A percentile compares a stretch with the other conserved stretches of the same genome.
Conservation (phyloP, 371 early-diverging fungal species). For the Zopfochytrium polystomum region DNA sequence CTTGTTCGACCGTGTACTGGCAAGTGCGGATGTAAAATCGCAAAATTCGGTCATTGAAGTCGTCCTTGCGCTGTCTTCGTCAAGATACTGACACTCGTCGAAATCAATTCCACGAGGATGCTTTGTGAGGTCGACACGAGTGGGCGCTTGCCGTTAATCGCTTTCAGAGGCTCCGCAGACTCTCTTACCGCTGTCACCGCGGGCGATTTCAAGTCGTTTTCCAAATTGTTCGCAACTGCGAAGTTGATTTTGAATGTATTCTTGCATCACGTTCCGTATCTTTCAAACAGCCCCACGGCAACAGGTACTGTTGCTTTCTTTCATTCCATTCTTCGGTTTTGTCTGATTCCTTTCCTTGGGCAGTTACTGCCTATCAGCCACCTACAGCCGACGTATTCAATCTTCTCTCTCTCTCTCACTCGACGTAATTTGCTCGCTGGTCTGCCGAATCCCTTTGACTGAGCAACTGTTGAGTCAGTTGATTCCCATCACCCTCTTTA, state of each 20-base stretch:
- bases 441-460: conserved; percentile 3
- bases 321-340: not conserved
- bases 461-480: conserved; percentile 2
- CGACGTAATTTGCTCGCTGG: conserved; percentile 18
- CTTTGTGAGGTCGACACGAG: too few species aligned
- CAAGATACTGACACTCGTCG: conserved; percentile 2
- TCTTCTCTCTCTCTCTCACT: conserved; percentile 16
- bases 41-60: conserved; percentile 31
- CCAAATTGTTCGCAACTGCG: conserved; percentile 16
- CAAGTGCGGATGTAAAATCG: conserved; percentile 34
- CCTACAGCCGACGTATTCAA: conserved; percentile 18
- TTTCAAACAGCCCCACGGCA: conserved; percentile 37
- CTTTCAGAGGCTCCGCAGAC: conserved; percentile 4
- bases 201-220: not conserved
- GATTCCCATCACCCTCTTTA: conserved; percentile 18
- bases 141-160: not conserved
- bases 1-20: conserved; percentile 57
- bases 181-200: not conserved
- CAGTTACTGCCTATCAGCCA: conserved; percentile 13
- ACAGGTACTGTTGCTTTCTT: conserved; percentile 15
- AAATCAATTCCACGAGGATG: conserved; percentile 11
- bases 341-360: not conserved
- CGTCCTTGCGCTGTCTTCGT: conserved; percentile 16
- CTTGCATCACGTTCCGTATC: conserved; percentile 32
- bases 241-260: conserved; percentile 38